Evolutionary conservation across 192 early-diverging fungal species (phyloP), one percentile per base, ranked within the genome.

Genomic region (Coemansia sp.): DNA sequence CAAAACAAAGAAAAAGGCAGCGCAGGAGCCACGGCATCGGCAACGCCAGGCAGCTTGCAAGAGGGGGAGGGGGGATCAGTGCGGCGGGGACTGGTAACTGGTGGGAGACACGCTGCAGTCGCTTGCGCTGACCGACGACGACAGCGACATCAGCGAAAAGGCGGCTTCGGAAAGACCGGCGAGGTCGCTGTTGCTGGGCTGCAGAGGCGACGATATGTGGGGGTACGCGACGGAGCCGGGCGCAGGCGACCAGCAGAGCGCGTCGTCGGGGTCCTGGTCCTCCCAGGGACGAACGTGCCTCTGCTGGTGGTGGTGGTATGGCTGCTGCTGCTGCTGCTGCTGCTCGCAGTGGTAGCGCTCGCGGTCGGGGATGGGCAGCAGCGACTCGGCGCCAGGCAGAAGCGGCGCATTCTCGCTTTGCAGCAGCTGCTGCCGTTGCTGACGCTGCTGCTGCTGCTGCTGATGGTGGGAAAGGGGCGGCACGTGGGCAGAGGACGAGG

Each of bases 131-230:
- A 10, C 16, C 25, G 70, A 58, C 35, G 65, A 67, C 27, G 71
- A 73, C 51, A 79, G 68, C 57, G 76, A 66, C 76, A 79, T 79
- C 35, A 79, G 76, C 57, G 76, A 79, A 30, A 79, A 73, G 18
- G 76, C 76, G 48, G 76, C 76, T 6, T 79, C 76, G 2, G 76
- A 60, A 29, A 78, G 70, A 4, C 75, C 63, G 18, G 27, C 61
- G 6, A 60, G 23, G 1, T 51, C 64, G 13, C 35, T 29, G n/a
- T 65, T 45, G 63, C 45, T 30, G 42, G 18, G 10, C 16, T 34
- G 45, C 24, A 22, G 19, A 6, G 48, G 36, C 48, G 47, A n/a
- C 16, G 18, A 36, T 47, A 27, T 0, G n/a, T 18, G 25, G 24
- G 25, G 30, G 34, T 22, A 35, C 4, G 55, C 16, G 35, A 3